Evolutionary conservation across 345 rosid species (phyloP), one percentile per base, ranked within the genome.

Genomic region (Raphanus sativus): DNA sequence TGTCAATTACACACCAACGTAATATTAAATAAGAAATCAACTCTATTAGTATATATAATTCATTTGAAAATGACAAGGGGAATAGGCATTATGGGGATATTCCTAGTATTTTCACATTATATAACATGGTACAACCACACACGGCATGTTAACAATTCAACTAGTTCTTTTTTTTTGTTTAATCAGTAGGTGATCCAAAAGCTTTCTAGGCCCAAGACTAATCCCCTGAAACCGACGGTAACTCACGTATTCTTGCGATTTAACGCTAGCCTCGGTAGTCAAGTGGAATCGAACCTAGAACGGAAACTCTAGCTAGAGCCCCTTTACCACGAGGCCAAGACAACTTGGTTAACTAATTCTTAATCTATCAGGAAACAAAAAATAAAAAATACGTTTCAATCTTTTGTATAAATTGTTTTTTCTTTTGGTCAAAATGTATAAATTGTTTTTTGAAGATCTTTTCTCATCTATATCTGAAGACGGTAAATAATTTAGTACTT

Each of bases 81-180:
- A 28, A 73, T 79, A 59, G 16, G 75, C 62, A 79, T 74, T 62
- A 28, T 4, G 40, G 28, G 10, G 77, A 79, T 79, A 79, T 79
- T 71, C 78, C 8, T n/a, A 16, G 25, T 74, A 74, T 4, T 68
- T 48, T 54, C 68, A 79, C 61, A 79, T 52, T 79, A 62, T 67
- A 79, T 38, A 52, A 62, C 75, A 79, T 79, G 62, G 78, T 74
- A 74, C 82, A 62, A 68, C 78, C 34, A 68, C 78, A 74, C 65
- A 74, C 82, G 82, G 71, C 45, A 79, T n/a, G 74, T 69, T 79
- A 54, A 74, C 50, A 52, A 68, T 68, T 54, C 77, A 67, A 68
- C 70, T 67, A 34, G 69, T 28, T 50, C n/a, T n/a, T n/a, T n/a
- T n/a, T n/a, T n/a, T n/a, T n/a, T n/a, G n/a, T n/a, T n/a, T n/a